Percentiles rank a stretch among this genome's conserved stretches.
phyloP scores from a whole-genome alignment of 495 filamentous ascomycete genomes.

The Tuber calosporum region DNA sequence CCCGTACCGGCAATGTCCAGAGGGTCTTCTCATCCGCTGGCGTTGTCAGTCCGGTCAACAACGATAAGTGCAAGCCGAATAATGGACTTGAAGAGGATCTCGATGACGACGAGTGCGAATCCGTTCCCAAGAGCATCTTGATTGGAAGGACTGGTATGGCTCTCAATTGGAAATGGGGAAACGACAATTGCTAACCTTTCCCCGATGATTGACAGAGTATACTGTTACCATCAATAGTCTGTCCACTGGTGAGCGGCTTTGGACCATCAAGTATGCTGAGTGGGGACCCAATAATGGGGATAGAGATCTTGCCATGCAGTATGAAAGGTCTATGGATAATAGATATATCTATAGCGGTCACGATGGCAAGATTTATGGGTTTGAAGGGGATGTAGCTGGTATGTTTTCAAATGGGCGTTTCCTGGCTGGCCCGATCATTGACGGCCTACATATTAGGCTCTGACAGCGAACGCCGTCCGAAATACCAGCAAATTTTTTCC shows the following conservation, averaged over 20 bases:
- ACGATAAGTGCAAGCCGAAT: conserved; percentile 51
- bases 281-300: conserved; percentile 93
- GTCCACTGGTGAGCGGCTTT: conserved; percentile 68
- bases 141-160: conserved; percentile 42
- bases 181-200: conserved; percentile 9
- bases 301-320: conserved; percentile 75
- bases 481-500: conserved; percentile 62
- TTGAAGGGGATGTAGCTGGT: conserved; percentile 52
- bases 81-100: conserved; percentile 49
- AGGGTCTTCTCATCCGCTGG: conserved; percentile 56
- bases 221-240: conserved; percentile 72
- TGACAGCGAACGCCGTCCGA: conserved; percentile 43
- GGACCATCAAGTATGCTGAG: conserved; percentile 86
- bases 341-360: conserved; percentile 82
- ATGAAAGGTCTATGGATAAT: conserved; percentile 69
- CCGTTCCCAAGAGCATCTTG: conserved; percentile 45
- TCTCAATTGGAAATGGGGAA: conserved; percentile 2
- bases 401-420: conserved; percentile 5
- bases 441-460: neutral
- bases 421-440: neutral
- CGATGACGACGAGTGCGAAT: conserved; percentile 66
- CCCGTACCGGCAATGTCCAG: conserved; percentile 66
- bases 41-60: conserved; percentile 49
- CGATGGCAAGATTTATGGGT: conserved; percentile 78
- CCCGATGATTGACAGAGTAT: conserved; percentile 60